Base-by-base conservation (phyloP, 371 early-diverging fungal genomes). In the Choanephora cucurbitarum region DNA sequence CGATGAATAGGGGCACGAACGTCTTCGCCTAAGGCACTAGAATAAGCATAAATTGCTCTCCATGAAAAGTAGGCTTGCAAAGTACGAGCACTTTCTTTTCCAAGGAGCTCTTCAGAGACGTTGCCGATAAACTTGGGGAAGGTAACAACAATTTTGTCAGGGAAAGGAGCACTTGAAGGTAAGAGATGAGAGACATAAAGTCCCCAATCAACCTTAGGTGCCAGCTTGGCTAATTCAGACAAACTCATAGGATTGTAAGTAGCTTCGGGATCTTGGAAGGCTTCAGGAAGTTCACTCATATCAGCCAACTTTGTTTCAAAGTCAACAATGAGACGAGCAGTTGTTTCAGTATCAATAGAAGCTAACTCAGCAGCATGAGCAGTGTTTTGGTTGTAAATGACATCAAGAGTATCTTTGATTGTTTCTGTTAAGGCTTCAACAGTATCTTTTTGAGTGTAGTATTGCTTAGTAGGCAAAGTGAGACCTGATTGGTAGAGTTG, bases 401-500 rank as follows among this genome's bases (percentile, higher is more conserved):
- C 44, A 31, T 60, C 50, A 58, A 68, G 43, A 5, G 64, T 65
- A 3, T 70, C 70, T 7, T 66, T 53, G 8, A 75, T 67, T 18
- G 61, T 46, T 32, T 75, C 69, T 24, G 71, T 74, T 3, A 77
- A 50, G 0, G 48, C 58, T 0, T 62, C 31, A 10, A 69, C 44
- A 8, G 69, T 69, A 6, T 72, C 55, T 7, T 69, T 49, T 18
- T 84, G 80, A 13, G 60, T 49, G 49, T 85, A 86, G 28, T 86
- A 85, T 15, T 77, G 75, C 18, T 83, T 84, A 43, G 81, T 75
- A 6, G 84, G 83, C 42, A 86, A 60, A 14, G 82, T 77, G 18
- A 83, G 44, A 1, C 83, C 82, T n/a, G 69, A 57, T 61, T 86
- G 85, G 8, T 45, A 57, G 1, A 86, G 41, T 17, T 67, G 61